A percentile compares a stretch with the other conserved stretches of the same genome.
Evolutionary conservation across 495 filamentous ascomycete genomes (phyloP).

Genomic region (Penicillium crystallinum): DNA sequence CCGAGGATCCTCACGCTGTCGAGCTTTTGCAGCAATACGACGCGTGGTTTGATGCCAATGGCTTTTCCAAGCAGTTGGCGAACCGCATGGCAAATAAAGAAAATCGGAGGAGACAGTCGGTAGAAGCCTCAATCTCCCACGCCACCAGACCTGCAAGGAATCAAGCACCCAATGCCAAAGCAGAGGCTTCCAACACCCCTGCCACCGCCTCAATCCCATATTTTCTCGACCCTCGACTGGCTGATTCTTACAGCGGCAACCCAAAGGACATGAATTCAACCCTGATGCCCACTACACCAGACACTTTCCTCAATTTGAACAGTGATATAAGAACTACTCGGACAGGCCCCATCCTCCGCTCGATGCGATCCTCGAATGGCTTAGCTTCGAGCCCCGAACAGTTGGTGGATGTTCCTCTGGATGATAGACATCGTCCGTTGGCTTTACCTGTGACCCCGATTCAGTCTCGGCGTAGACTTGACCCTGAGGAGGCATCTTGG

Average conservation of each 20-base stretch:
- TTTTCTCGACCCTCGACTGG: constrained; percentile 36
- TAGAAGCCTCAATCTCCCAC: constrained; percentile 7
- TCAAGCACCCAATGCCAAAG: background rate
- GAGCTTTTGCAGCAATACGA: constrained; percentile 56
- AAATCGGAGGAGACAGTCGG: constrained; percentile 44
- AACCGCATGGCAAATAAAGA: constrained; percentile 70
- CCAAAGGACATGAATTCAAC: background rate
- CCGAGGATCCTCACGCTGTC: constrained; percentile 48
- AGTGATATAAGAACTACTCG: background rate
- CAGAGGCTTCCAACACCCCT: background rate
- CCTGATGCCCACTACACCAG: background rate
- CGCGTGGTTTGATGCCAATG: constrained; percentile 61
- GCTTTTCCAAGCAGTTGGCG: constrained; percentile 60
- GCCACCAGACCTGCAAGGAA: background rate
- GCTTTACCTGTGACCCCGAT: constrained; percentile 19
- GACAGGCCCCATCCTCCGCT: background rate
- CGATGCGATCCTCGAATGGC: background rate
- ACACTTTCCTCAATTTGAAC: background rate
- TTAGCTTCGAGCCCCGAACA: constrained; percentile 8
- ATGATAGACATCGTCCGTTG: constrained; percentile 4
- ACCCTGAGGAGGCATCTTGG: background rate
- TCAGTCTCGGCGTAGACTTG: constrained; percentile 5
- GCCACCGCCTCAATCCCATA: constrained; percentile 9
- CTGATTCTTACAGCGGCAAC: constrained; percentile 9
- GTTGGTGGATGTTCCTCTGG: constrained; percentile 6